Evolutionary conservation across 1,139 yeast species (phyloP), one percentile per base, ranked within the genome.

Genomic region (Casaregolazyma lundiana): DNA sequence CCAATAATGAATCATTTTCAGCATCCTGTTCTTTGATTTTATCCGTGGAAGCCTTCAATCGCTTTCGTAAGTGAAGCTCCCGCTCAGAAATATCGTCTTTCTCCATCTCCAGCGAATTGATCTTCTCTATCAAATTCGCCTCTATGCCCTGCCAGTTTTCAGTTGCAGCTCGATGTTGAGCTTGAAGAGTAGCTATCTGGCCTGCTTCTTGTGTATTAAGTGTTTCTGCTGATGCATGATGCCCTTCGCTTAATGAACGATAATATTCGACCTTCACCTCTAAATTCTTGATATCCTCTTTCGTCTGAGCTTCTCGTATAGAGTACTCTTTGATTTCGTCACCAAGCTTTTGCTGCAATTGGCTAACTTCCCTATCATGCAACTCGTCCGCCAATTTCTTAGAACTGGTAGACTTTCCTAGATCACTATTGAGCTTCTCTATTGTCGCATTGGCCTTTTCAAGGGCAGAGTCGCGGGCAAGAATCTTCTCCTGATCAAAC

Each of bases 81-180:
- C 60, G 55, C 5, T 52, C 41, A 32, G 53, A 51, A 7, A 50
- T 38, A 17, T 55, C 53, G 6, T 75, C 78, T 1, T 71, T 52
- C 2, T 70, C 62, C 15, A 61, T 52, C 34, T 77, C 73, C 36
- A 82, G 64, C 32, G 65, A 64, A 19, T 75, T 70, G 6, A 80
- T 68, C 48, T 77, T 76, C 13, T 64, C 59, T 42, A 73, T 67
- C 46, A 83, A 63, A 30, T 73, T 71, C 22, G 77, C 66, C 57
- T 84, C 90, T 34, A 81, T 75, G 11, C 74, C 68, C 44, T 77
- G 75, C 88, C 89, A 84, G 58, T 78, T 80, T 47, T 77, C 81
- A 45, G 77, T 77, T 0, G 89, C 84, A 18, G 80, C 73, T 6
- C 81, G 70, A 58, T 81, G 83, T 57, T 83, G 89, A 8, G 77